Evolutionary conservation across 225 moss, liverwort and hornwort species (phyloP).

Genomic region (Marchantia polymorpha): DNA sequence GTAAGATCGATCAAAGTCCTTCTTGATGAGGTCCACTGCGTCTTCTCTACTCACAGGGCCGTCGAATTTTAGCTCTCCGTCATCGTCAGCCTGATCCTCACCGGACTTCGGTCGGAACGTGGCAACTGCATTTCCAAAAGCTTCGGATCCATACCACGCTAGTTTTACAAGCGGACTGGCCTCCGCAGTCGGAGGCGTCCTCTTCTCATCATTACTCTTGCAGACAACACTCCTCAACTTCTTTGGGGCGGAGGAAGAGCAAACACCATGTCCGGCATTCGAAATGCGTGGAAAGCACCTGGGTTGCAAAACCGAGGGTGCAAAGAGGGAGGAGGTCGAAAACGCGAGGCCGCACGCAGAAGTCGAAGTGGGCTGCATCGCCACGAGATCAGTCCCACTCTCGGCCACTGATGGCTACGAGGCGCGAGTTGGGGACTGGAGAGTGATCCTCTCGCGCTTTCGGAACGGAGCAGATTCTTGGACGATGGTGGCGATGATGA

Average conservation of each 20-base stretch:
- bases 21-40: conserved; percentile 62
- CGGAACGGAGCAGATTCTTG: neutral
- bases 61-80: conserved; percentile 36
- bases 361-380: neutral
- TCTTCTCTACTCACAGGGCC: conserved; percentile 65
- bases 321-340: neutral
- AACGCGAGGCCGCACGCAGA: neutral
- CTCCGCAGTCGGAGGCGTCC: conserved; percentile 85
- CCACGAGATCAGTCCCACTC: neutral
- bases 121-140: conserved; percentile 83
- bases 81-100: conserved; percentile 8
- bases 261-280: neutral
- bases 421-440: no score
- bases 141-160: conserved; percentile 94
- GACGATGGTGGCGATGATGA: neutral
- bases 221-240: neutral
- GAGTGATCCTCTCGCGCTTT: neutral
- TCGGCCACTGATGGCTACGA: neutral
- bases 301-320: neutral
- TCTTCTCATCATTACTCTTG: conserved; percentile 41
- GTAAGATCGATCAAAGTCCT: conserved; percentile 91
- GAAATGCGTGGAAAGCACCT: neutral
- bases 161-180: conserved; percentile 76
- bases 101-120: conserved; percentile 56
- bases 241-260: neutral